Evolutionary conservation across 108 stramenopile genomes (phyloP), one percentile per base, ranked within the genome.

Genomic region (Nitzschia inconspicua): DNA sequence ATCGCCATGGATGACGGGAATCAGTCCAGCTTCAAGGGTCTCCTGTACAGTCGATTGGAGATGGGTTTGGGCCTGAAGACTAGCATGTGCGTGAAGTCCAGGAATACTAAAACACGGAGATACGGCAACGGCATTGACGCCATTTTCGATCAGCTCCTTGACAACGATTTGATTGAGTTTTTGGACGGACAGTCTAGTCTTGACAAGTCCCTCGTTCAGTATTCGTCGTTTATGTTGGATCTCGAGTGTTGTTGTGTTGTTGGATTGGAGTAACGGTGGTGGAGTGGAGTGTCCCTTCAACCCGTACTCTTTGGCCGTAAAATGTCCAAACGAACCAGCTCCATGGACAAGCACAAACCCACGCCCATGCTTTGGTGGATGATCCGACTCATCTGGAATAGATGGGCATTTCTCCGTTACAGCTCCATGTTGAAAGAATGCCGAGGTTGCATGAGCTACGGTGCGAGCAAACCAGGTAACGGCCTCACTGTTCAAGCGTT

Each of bases 1-100:
- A 82, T 91, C 90, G 7, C 89, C 89, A 70, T 91, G 89, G 19
- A 91, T 29, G 4, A 91, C 83, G 6, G 89, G 89, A 4, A 88
- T 70, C 19, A 91, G 52, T 42, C 86, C 86, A 6, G 84, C 82
- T 35, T 76, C 4, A 3, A 87, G 57, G n/a, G 81, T 62, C 39
- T 31, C 65, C 28, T 22, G 67, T 41, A 20, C 37, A n/a, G n/a
- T n/a, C 22, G n/a, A 11, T 55, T 40, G 18, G 26, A 19, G 11
- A 32, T 50, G 10, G 14, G 47, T 41, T 18, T 54, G 41, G 16
- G 29, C 39, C 39, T 60, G 53, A 26, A 47, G 1, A 0, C 36
- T 40, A 5, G 19, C 80, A 46, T 86, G 77, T 0, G 85, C 81
- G 30, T 76, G 67, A 43, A 86, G 34, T 1, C 64, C 60, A 0